A percentile compares a stretch with the other conserved stretches of the same genome.
These are phyloP conservation scores for Pseudohalonectria lignicola DNA, from an alignment of 2,329 filamentous ascomycete species.

Conservation along the genomic window DNA sequence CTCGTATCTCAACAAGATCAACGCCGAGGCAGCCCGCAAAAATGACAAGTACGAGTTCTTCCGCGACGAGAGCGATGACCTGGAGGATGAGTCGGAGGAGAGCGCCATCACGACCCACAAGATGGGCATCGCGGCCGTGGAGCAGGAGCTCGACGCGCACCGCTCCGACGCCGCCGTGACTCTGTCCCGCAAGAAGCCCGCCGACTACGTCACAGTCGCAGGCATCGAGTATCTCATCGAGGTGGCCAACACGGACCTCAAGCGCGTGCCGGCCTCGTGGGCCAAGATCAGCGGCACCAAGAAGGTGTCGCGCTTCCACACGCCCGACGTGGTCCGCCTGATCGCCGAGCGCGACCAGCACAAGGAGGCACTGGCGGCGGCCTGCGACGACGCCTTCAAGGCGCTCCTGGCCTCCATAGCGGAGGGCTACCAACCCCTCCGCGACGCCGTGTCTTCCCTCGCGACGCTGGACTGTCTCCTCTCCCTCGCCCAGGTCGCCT, in stretches of 20 bases:
- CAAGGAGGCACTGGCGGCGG: conserved; percentile 83
- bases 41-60: conserved; percentile 97
- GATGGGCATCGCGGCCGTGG: conserved; percentile 80
- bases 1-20: conserved; percentile 73
- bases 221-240: conserved; percentile 95
- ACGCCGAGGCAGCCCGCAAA: conserved; percentile 66
- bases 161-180: conserved; percentile 58
- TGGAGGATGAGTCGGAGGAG: conserved; percentile 43
- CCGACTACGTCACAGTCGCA: conserved; percentile 72
- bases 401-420: conserved; percentile 63
- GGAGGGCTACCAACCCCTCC: conserved; percentile 76
- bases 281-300: conserved; percentile 92
- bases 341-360: conserved; percentile 86
- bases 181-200: conserved; percentile 56
- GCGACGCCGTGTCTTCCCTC: conserved; percentile 78
- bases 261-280: conserved; percentile 88
- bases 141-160: conserved; percentile 77
- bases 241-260: conserved; percentile 71
- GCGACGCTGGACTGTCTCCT: conserved; percentile 83
- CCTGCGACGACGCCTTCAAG: conserved; percentile 76
- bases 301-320: conserved; percentile 84
- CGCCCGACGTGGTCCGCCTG: conserved; percentile 75
- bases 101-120: conserved; percentile 86
- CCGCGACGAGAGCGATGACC: conserved; percentile 40
- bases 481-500: conserved; percentile 73